Conservation (phyloP, 1,284 basidiomycete species). For the Trichosporon inkin region DNA sequence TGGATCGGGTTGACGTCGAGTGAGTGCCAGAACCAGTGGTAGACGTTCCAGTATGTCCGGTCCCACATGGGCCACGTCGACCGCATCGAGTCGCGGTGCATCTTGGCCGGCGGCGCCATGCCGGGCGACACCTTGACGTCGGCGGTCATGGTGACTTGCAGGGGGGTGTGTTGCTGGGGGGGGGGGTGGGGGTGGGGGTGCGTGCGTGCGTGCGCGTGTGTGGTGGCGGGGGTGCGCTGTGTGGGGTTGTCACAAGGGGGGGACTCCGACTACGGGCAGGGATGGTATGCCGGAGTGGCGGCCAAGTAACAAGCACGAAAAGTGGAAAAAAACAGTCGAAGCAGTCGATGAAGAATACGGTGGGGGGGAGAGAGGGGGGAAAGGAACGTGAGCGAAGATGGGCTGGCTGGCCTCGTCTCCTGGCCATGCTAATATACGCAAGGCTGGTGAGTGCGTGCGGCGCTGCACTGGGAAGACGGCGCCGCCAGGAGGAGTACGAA, state of each 20-base stretch:
- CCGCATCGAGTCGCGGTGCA: slow-evolving; percentile 1
- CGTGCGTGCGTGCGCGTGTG: too few relatives aligned
- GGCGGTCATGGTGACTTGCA: background rate
- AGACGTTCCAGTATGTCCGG: background rate
- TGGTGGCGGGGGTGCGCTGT: too few relatives aligned
- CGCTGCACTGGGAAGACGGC: background rate
- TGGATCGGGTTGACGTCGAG: slow-evolving; percentile 10
- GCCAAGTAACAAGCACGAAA: too few relatives aligned
- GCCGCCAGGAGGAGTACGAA: background rate
- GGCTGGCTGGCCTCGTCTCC: too few relatives aligned
- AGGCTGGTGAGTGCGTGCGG: too few relatives aligned
- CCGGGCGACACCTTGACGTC: background rate
- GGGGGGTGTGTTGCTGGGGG: background rate
- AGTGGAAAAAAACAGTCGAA: too few relatives aligned
- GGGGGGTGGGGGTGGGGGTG: too few relatives aligned
- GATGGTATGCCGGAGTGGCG: too few relatives aligned
- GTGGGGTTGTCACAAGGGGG: too few relatives aligned
- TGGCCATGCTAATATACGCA: background rate
- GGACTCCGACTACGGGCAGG: too few relatives aligned
- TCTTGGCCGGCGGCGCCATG: background rate
- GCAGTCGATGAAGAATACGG: background rate
- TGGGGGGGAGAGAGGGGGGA: background rate
- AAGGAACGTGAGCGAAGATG: too few relatives aligned
- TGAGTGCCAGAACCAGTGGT: background rate
- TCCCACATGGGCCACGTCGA: slow-evolving; percentile 9